A percentile compares a stretch with the other conserved stretches of the same genome.
Evolutionary conservation across 23 red algal species (phyloP).

Genomic region (Agarophyton chilense): DNA sequence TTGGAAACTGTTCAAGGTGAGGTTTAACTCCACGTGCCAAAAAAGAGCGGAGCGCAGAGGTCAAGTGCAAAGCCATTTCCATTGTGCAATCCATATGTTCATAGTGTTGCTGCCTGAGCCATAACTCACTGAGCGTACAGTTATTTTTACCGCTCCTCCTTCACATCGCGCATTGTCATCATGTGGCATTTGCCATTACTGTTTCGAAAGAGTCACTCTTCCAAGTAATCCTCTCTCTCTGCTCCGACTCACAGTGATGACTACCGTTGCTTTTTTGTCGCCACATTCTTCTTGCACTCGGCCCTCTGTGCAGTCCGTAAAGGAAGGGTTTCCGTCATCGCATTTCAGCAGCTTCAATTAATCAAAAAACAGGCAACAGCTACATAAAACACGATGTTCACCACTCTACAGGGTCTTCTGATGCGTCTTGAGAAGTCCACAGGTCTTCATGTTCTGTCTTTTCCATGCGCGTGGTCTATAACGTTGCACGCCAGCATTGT

Average conservation of each 20-base stretch:
- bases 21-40: no score
- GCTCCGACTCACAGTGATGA: background rate
- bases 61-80: no score
- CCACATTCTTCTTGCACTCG: background rate
- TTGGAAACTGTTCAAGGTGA: no score
- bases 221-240: background rate
- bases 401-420: slow-evolving; percentile 64
- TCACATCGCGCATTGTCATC: background rate
- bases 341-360: background rate
- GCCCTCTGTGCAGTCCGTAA: background rate
- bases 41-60: no score
- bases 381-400: background rate
- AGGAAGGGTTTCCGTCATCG: background rate
- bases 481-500: slow-evolving; percentile 8
- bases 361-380: background rate
- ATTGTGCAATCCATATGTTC: no score
- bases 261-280: background rate
- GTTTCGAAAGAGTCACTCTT: background rate
- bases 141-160: no score
- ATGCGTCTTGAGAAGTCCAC: slow-evolving; percentile 87
- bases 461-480: slow-evolving; percentile 84
- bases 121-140: no score
- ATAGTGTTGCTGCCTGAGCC: no score
- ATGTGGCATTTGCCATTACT: background rate
- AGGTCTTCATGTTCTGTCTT: slow-evolving; percentile 72